Evolutionary conservation across 345 rosid genomes (phyloP), one percentile per base, ranked within the genome.

Genomic region (Euclidium syriacum): DNA sequence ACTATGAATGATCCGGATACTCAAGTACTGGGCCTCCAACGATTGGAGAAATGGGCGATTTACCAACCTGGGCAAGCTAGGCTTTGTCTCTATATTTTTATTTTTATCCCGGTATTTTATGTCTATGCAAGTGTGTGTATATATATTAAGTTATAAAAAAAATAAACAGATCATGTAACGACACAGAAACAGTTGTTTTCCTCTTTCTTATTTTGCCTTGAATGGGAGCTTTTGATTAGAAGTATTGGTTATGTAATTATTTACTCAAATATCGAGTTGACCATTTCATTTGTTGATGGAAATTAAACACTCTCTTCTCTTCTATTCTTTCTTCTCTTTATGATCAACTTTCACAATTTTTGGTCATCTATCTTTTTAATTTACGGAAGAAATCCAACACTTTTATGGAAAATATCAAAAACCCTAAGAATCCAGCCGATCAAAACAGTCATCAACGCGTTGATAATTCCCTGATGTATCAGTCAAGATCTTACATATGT

Each of bases 401-500:
- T 9, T 49, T 0, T 49, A 71, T 71, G 70, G 61, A 62, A 47
- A 63, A 64, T 59, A 41, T 17, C 26, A 50, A 50, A 64, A 64
- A 26, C 54, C 49, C 70, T 56, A 71, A 41, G 50, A 41, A 2
- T 32, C 5, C n/a, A 2, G 65, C 56, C 14, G 75, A 57, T 34
- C 29, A 46, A 56, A 24, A 19, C 35, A 55, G 16, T 55, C 27
- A 62, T 11, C 68, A 46, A 27, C 27, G 15, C 43, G 51, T 36
- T 47, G 52, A 50, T 49, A 29, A 18, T 49, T 49, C 59, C 5
- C 10, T 48, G 41, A 40, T n/a, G n/a, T n/a, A 52, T 62, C 74
- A 70, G 17, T 68, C 67, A 24, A 84, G 89, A 72, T 79, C 86
- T 46, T 88, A 88, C 34, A 82, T 80, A 52, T 91, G 98, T 69